These are phyloP conservation scores for Olyra latifolia DNA, from an alignment of 176 grass and related monocot species.

Conservation along the genomic window DNA sequence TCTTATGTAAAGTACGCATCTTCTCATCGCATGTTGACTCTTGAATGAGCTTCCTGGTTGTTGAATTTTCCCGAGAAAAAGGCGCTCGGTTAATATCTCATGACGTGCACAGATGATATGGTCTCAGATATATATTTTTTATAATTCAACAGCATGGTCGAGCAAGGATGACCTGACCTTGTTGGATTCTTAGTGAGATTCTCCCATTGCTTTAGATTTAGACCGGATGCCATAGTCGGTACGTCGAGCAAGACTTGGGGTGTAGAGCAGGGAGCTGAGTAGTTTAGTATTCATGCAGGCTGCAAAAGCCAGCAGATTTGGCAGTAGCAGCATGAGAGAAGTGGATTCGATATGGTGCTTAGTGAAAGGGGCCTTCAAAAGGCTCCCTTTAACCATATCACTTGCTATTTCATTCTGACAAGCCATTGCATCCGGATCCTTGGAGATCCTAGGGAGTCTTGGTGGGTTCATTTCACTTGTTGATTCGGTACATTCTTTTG, in stretches of 20 bases:
- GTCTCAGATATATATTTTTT: too few species aligned
- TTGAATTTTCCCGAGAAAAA: too few species aligned
- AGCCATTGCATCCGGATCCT: not conserved
- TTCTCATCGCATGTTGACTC: too few species aligned
- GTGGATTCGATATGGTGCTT: not conserved
- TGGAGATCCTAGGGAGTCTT: not conserved
- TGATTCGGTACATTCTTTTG: not conserved
- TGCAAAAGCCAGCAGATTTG: not conserved
- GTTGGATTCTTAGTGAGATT: not conserved
- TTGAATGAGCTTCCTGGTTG: too few species aligned
- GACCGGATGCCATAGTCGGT: not conserved
- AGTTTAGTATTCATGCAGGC: conserved; percentile 10
- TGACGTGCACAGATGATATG: too few species aligned
- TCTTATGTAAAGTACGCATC: too few species aligned
- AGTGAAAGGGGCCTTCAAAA: conserved; percentile 5
- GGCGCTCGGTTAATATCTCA: too few species aligned
- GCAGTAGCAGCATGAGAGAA: not conserved
- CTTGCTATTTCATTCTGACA: not conserved
- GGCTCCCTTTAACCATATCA: not conserved
- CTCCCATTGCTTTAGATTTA: not conserved
- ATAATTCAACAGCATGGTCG: too few species aligned
- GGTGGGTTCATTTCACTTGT: not conserved
- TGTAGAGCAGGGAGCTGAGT: not conserved
- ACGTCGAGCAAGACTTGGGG: not conserved
- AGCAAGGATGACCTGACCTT: not conserved